A percentile compares a stretch with the other conserved stretches of the same genome.
Conservation (phyloP, 2,329 filamentous ascomycete genomes). For the Blastomyces parvus region DNA sequence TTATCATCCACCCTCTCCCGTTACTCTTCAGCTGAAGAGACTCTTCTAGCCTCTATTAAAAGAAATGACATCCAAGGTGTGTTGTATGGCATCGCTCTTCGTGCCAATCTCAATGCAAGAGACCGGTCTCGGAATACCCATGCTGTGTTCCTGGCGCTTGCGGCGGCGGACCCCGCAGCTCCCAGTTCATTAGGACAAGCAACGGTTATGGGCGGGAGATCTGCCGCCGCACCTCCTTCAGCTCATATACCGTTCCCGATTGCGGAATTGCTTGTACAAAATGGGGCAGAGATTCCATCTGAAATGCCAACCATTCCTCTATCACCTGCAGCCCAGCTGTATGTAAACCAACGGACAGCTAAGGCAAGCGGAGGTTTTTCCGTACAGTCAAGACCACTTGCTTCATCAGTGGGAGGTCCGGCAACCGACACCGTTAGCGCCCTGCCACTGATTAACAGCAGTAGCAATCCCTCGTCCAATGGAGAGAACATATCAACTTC, state of each 20-base stretch:
- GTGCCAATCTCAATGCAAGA: conserved; percentile 74
- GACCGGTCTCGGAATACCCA: conserved; percentile 85
- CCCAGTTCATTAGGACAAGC: conserved; percentile 36
- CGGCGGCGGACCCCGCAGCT: conserved; percentile 80
- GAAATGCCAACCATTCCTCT: conserved; percentile 73
- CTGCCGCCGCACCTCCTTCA: conserved; percentile 32
- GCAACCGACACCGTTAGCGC: conserved; percentile 52
- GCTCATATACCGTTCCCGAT: conserved; percentile 64
- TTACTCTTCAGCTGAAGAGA: conserved; percentile 73
- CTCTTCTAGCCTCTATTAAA: conserved; percentile 84
- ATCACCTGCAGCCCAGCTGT: conserved; percentile 67
- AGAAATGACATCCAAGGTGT: conserved; percentile 92
- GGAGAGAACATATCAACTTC: conserved; percentile 4
- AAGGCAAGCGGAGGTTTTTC: conserved; percentile 14
- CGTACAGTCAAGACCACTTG: background rate
- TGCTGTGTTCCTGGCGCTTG: conserved; percentile 80
- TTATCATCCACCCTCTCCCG: conserved; percentile 61
- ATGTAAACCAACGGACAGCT: conserved; percentile 65
- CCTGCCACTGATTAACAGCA: conserved; percentile 45
- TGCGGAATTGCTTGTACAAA: conserved; percentile 84
- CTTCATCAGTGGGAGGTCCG: conserved; percentile 20
- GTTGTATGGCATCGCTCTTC: conserved; percentile 77
- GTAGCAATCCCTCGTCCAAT: conserved; percentile 19
- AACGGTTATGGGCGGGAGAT: conserved; percentile 15
- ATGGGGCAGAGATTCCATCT: conserved; percentile 77